Conservation (phyloP, 768 basidiomycete species). For the Gloeophyllum trabeum region DNA sequence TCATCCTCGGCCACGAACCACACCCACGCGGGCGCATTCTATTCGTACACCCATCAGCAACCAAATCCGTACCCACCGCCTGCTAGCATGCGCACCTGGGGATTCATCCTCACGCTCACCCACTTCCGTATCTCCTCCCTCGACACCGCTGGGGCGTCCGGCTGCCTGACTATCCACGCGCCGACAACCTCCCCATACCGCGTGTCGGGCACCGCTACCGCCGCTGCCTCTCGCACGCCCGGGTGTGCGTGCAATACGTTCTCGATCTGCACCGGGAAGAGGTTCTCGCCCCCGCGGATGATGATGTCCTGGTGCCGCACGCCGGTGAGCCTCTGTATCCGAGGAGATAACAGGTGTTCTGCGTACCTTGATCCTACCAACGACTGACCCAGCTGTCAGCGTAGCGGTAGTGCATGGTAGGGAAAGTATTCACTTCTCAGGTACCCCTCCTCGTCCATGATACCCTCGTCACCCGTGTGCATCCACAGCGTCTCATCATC, state of each 20-base stretch:
- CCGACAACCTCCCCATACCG: constrained; percentile 74
- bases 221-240: constrained; percentile 60
- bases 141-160: constrained; percentile 18
- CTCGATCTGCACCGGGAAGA: constrained; percentile 81
- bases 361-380: constrained; percentile 67
- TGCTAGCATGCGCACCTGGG: constrained; percentile 41
- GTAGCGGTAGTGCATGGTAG: background rate
- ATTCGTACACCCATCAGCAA: constrained; percentile 1
- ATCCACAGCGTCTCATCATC: constrained; percentile 61
- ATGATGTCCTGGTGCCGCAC: constrained; percentile 53
- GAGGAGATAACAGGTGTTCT: no score
- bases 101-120: constrained; percentile 59
- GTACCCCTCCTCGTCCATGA: constrained; percentile 77
- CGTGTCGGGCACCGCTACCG: constrained; percentile 56
- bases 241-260: constrained; percentile 49
- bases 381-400: constrained; percentile 32
- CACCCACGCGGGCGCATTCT: constrained; percentile 77
- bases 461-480: constrained; percentile 74
- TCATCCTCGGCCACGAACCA: constrained; percentile 74
- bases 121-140: constrained; percentile 40
- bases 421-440: constrained; percentile 39
- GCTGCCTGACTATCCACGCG: constrained; percentile 49
- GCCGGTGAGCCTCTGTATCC: background rate
- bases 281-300: constrained; percentile 82
- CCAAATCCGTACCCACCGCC: background rate